These are phyloP conservation scores for Moniliophthora roreri DNA, from an alignment of 1,284 basidiomycete species.

Conservation along the genomic window DNA sequence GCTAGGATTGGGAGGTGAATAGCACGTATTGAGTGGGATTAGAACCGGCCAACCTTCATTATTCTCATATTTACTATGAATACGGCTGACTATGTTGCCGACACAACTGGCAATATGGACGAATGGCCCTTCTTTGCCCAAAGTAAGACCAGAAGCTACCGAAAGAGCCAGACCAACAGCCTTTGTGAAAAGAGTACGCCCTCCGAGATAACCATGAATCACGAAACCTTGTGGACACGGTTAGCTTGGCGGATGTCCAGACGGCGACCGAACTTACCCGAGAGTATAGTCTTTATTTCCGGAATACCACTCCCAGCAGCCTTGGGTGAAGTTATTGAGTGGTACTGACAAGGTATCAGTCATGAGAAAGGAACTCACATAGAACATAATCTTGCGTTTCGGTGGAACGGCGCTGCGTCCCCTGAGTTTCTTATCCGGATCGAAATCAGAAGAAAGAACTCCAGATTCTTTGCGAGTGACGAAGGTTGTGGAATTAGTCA, in stretches of 20 bases:
- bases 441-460: constrained; percentile 57
- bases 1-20: constrained; percentile 40
- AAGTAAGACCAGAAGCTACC: constrained; percentile 86
- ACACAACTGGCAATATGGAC: constrained; percentile 96
- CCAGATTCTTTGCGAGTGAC: constrained; percentile 85
- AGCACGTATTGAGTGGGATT: constrained; percentile 5
- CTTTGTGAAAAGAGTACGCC: constrained; percentile 90
- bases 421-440: constrained; percentile 23
- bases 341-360: background rate
- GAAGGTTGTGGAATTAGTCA: constrained; percentile 88
- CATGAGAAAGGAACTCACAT: constrained; percentile 51
- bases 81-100: constrained; percentile 91
- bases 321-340: constrained; percentile 32
- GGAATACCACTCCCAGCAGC: constrained; percentile 96
- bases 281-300: constrained; percentile 96
- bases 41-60: constrained; percentile 75
- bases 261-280: constrained; percentile 35
- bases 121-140: constrained; percentile 96
- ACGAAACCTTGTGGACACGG: constrained; percentile 74
- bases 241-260: background rate
- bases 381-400: constrained; percentile 76
- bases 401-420: constrained; percentile 30
- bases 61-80: constrained; percentile 86
- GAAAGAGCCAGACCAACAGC: constrained; percentile 86
- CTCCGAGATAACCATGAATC: constrained; percentile 95